Evolutionary conservation across 2,329 filamentous ascomycete genomes (phyloP).

Genomic region (Cercospora zeina): DNA sequence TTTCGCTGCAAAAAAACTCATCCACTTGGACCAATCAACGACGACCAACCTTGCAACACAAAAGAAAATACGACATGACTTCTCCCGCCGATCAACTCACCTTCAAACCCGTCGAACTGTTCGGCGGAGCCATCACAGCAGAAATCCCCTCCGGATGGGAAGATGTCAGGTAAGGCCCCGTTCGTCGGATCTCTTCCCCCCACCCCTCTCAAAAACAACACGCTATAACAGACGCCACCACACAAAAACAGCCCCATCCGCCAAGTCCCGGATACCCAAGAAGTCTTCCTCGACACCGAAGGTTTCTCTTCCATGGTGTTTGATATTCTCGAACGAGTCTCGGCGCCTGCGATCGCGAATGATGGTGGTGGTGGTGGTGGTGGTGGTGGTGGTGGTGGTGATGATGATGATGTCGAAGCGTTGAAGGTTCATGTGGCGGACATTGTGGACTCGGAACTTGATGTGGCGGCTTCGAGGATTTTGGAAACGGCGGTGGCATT

Average conservation of each 20-base stretch:
- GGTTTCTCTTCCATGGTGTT: conserved; percentile 86
- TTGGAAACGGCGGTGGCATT: conserved; percentile 4
- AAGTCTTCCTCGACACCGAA: conserved; percentile 81
- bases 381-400: no score
- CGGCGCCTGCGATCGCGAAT: conserved; percentile 52
- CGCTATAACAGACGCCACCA: neutral
- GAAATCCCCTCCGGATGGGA: conserved; percentile 68
- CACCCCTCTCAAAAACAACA: no score
- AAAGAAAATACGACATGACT: neutral
- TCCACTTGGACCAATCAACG: neutral
- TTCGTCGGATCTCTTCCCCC: neutral
- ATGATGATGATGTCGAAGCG: conserved; percentile 70
- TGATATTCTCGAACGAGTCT: conserved; percentile 82
- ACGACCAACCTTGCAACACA: neutral
- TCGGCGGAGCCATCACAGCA: conserved; percentile 69
- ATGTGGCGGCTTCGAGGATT: neutral
- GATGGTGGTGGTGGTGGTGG: conserved; percentile 70
- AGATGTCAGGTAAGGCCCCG: conserved; percentile 67
- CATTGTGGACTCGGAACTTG: conserved; percentile 40
- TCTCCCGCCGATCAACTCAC: neutral
- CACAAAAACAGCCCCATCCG: conserved; percentile 60
- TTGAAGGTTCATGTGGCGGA: conserved; percentile 54
- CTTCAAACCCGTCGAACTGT: conserved; percentile 50
- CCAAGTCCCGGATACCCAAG: conserved; percentile 82
- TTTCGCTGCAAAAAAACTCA: no score